phyloP scores from a whole-genome alignment of 148 eudicot species.

The Rhododendron ferrugineum region DNA sequence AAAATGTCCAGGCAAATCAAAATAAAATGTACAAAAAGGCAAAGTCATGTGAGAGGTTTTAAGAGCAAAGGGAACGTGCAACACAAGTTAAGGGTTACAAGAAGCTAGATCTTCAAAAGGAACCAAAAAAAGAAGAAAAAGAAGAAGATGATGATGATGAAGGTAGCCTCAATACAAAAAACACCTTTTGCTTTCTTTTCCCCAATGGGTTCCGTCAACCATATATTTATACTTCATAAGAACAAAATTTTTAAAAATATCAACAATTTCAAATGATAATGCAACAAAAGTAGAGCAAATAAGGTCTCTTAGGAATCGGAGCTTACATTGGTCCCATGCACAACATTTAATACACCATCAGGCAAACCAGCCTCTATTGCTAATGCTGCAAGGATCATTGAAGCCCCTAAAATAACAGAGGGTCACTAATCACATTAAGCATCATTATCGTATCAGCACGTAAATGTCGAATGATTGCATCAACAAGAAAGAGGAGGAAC shows the following conservation, averaged over 20 bases:
- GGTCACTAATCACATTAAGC: background rate
- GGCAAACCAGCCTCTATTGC: slow-evolving; percentile 72
- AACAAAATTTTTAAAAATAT: too few species aligned
- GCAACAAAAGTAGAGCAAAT: background rate
- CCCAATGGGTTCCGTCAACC: background rate
- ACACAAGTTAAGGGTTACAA: background rate
- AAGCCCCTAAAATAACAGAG: slow-evolving; percentile 37
- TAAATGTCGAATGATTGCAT: background rate
- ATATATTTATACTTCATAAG: background rate
- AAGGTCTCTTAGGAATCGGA: background rate
- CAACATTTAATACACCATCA: slow-evolving; percentile 59
- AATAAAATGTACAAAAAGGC: background rate
- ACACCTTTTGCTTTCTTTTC: background rate
- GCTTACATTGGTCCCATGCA: slow-evolving; percentile 66
- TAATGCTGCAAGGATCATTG: slow-evolving; percentile 51
- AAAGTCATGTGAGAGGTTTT: background rate
- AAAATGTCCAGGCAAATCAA: background rate
- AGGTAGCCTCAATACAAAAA: background rate
- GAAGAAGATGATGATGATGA: background rate
- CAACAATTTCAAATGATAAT: background rate
- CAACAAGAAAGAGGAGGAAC: background rate
- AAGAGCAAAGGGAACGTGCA: background rate
- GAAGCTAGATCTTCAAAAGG: background rate
- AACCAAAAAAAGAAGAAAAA: background rate
- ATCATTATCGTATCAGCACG: background rate